Conservation (phyloP, 1,284 basidiomycete species). For the Cryptococcus deneoformans region DNA sequence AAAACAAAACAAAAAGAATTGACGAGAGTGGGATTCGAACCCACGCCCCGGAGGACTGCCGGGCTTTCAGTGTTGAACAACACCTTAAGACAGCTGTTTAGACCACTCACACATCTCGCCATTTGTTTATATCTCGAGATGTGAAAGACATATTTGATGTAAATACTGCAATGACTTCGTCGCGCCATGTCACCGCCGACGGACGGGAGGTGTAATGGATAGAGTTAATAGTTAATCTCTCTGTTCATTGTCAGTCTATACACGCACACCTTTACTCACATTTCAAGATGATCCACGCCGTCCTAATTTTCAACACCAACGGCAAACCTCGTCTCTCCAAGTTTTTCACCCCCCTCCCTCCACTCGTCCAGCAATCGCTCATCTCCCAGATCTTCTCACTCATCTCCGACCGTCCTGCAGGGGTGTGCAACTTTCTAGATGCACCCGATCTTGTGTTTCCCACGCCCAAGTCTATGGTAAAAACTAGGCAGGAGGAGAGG, state of each 20-base stretch:
- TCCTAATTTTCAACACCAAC: slow-evolving; percentile 64
- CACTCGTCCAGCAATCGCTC: slow-evolving; percentile 62
- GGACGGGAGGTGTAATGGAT: no score
- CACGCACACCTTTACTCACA: no score
- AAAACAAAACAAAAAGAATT: background rate
- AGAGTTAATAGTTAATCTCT: no score
- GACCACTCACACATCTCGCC: no score
- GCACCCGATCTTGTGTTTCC: slow-evolving; percentile 69
- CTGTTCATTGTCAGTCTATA: no score
- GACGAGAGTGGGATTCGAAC: slow-evolving; percentile 22
- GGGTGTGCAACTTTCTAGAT: slow-evolving; percentile 89
- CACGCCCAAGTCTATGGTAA: slow-evolving; percentile 19
- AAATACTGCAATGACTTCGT: no score
- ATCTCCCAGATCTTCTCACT: slow-evolving; percentile 82
- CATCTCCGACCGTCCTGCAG: slow-evolving; percentile 68
- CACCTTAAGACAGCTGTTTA: no score
- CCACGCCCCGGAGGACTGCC: slow-evolving; percentile 21
- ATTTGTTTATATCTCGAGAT: no score
- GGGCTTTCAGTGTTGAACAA: background rate
- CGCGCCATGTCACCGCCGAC: no score
- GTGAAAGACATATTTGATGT: no score
- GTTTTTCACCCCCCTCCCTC: slow-evolving; percentile 90
- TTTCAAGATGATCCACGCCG: slow-evolving; percentile 76
- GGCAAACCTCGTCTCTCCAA: slow-evolving; percentile 88
- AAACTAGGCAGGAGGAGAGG: slow-evolving; percentile 4